These are phyloP conservation scores for Periconia sp. DNA, from an alignment of 2,329 filamentous ascomycete genomes.

Conservation along the genomic window DNA sequence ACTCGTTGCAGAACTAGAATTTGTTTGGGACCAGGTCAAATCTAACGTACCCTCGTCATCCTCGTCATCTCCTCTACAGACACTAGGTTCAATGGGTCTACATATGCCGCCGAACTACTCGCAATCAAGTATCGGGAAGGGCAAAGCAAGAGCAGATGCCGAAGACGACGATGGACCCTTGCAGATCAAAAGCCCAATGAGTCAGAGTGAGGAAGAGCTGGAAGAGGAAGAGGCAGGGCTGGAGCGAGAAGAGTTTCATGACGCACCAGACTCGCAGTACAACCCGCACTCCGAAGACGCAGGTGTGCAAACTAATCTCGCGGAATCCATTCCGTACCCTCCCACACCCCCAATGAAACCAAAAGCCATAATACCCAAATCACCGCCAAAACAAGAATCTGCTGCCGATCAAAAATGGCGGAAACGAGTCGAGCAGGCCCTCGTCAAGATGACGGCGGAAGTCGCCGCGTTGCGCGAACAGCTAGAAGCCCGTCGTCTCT, in stretches of 20 bases:
- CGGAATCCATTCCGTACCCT: slow-evolving; percentile 14
- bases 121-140: slow-evolving; percentile 51
- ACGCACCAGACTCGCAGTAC: slow-evolving; percentile 56
- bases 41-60: slow-evolving; percentile 72
- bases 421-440: slow-evolving; percentile 79
- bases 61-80: slow-evolving; percentile 52
- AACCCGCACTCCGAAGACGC: slow-evolving; percentile 40
- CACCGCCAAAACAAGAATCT: slow-evolving; percentile 19
- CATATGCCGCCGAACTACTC: slow-evolving; percentile 37
- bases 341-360: slow-evolving; percentile 14
- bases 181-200: slow-evolving; percentile 80
- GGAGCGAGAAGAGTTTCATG: slow-evolving; percentile 53
- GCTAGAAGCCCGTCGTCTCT: slow-evolving; percentile 77
- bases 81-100: slow-evolving; percentile 40
- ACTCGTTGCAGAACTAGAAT: slow-evolving; percentile 93
- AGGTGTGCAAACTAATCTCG: slow-evolving; percentile 20
- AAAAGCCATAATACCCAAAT: slow-evolving; percentile 22
- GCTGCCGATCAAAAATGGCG: slow-evolving; percentile 70
- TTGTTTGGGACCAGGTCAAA: slow-evolving; percentile 98
- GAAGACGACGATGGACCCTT: slow-evolving; percentile 31
- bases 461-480: slow-evolving; percentile 92
- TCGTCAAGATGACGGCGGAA: slow-evolving; percentile 90
- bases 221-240: slow-evolving; percentile 44
- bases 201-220: slow-evolving; percentile 68
- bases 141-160: slow-evolving; percentile 30